Evolutionary conservation across 306 rosid species (phyloP).

Genomic region (Spatholobus suberectus): DNA sequence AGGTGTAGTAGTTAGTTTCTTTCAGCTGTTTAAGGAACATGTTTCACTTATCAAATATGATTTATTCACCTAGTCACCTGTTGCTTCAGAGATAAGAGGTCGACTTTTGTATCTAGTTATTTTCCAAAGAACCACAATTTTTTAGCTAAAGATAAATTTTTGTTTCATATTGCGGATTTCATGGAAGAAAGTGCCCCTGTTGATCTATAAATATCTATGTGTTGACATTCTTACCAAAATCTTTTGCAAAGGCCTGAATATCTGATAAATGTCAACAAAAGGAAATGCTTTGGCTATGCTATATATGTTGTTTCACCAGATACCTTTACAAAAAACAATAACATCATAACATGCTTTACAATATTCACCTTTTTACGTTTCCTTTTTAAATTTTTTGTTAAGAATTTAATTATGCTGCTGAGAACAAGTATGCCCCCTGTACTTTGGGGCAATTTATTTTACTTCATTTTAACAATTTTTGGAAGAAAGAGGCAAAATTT

Average conservation of each 20-base stretch:
- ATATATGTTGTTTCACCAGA: neutral
- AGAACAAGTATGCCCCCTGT: neutral
- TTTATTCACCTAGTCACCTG: neutral
- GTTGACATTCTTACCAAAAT: slow-evolving; percentile 6
- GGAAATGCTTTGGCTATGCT: slow-evolving; percentile 14
- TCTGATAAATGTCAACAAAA: neutral
- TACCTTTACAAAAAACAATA: neutral
- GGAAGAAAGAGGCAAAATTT: neutral
- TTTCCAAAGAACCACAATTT: slow-evolving; percentile 7
- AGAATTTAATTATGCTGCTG: neutral
- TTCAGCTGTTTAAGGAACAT: slow-evolving; percentile 7
- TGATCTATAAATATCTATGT: slow-evolving; percentile 1
- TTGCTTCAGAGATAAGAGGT: slow-evolving; percentile 17
- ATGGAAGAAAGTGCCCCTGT: neutral
- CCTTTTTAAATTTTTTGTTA: neutral
- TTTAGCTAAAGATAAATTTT: neutral
- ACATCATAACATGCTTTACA: neutral
- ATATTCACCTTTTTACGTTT: neutral
- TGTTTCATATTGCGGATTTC: neutral
- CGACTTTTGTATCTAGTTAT: neutral
- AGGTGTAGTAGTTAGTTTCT: slow-evolving; percentile 56
- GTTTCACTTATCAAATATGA: slow-evolving; percentile 1
- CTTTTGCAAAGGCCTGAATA: neutral
- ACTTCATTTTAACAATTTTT: neutral
- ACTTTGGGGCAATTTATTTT: slow-evolving; percentile 6